phyloP scores from a whole-genome alignment of 305 asterid genomes.

The Salvia sclarea region DNA sequence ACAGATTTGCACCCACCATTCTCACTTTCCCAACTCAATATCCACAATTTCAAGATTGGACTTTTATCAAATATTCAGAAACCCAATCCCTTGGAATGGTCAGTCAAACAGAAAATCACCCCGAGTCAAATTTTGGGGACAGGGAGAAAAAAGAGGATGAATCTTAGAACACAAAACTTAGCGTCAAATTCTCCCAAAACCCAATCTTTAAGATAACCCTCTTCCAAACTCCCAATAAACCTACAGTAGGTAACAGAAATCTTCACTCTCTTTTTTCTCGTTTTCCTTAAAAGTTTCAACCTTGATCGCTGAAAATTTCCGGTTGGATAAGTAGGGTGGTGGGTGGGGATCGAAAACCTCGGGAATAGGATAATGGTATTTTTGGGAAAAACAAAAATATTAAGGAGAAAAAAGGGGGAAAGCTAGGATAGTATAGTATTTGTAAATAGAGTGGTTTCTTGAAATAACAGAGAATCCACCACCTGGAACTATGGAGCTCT shows the following conservation, averaged over 20 bases:
- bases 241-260: not conserved
- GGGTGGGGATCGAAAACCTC: slow-evolving; percentile 34
- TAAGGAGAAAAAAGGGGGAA: not conserved
- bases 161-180: slow-evolving; percentile 34
- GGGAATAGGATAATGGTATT: slow-evolving; percentile 25
- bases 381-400: not conserved
- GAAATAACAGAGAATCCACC: slow-evolving; percentile 33
- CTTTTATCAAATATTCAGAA: slow-evolving; percentile 26
- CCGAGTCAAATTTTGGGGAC: not conserved
- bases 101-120: not conserved
- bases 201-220: slow-evolving; percentile 44
- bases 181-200: slow-evolving; percentile 41
- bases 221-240: slow-evolving; percentile 19
- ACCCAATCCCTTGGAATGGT: slow-evolving; percentile 27
- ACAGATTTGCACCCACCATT: slow-evolving; percentile 88
- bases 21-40: slow-evolving; percentile 33
- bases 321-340: slow-evolving; percentile 11
- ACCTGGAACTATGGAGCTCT: slow-evolving; percentile 39
- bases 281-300: slow-evolving; percentile 2
- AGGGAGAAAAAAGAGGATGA: not conserved
- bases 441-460: slow-evolving; percentile 3
- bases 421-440: not conserved
- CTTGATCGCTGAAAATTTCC: slow-evolving; percentile 6
- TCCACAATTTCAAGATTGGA: slow-evolving; percentile 34
- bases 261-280: not conserved